Conservation (phyloP, 2,329 filamentous ascomycete genomes). For the Aureobasidium lini region DNA sequence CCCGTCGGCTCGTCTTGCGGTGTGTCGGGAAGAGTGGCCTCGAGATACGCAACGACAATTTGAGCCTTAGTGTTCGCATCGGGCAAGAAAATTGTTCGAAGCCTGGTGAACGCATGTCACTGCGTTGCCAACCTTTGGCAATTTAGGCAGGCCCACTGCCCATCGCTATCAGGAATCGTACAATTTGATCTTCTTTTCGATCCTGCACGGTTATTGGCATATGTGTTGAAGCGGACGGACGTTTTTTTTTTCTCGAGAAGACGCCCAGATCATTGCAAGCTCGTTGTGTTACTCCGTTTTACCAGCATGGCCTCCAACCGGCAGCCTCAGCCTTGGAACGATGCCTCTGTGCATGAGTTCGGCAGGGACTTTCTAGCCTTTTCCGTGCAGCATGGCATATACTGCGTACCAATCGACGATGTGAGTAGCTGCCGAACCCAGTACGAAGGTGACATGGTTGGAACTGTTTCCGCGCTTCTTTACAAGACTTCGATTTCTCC, state of each 20-base stretch:
- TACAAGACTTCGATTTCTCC: too few relatives aligned
- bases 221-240: background rate
- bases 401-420: slow-evolving; percentile 29
- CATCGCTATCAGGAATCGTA: background rate
- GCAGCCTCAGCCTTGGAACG: slow-evolving; percentile 21
- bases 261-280: background rate
- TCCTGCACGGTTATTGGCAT: background rate
- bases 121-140: slow-evolving; percentile 2
- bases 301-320: background rate
- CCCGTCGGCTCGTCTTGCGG: slow-evolving; percentile 1
- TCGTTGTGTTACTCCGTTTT: background rate
- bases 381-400: slow-evolving; percentile 19
- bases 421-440: slow-evolving; percentile 18
- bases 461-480: too few relatives aligned
- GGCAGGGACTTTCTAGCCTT: slow-evolving; percentile 20
- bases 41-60: background rate
- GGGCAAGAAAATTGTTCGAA: background rate
- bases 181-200: background rate
- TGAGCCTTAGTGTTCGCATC: background rate
- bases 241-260: background rate
- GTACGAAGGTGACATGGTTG: background rate
- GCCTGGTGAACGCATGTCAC: background rate
- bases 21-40: background rate
- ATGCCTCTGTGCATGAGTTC: slow-evolving; percentile 17
- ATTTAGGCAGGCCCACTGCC: background rate